Percentiles rank a stretch among this genome's conserved stretches.
Conservation (phyloP, 2,329 filamentous ascomycete genomes). For the Colletotrichum sublineola region DNA sequence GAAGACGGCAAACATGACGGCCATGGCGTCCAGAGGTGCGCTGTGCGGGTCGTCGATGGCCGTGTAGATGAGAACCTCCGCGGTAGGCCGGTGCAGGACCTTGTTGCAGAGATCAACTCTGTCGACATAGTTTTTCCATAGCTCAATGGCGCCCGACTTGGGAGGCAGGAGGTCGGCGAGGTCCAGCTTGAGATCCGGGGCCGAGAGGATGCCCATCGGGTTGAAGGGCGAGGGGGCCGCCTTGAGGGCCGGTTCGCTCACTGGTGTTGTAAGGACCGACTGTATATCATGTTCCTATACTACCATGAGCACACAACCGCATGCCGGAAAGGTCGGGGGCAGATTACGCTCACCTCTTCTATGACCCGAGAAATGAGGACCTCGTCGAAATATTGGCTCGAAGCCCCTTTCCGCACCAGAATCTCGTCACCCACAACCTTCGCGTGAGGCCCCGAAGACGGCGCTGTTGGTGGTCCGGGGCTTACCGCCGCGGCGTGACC, state of each 20-base stretch:
- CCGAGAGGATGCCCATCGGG: constrained; percentile 52
- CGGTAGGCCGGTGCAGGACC: constrained; percentile 48
- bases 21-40: constrained; percentile 48
- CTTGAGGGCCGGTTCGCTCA: constrained; percentile 1
- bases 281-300: constrained; percentile 44
- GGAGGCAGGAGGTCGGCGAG: constrained; percentile 45
- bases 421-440: constrained; percentile 45
- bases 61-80: constrained; percentile 51
- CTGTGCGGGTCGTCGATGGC: constrained; percentile 48
- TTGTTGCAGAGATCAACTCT: constrained; percentile 49
- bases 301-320: constrained; percentile 1
- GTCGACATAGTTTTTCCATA: constrained; percentile 51
- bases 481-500: not conserved
- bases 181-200: constrained; percentile 40
- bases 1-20: constrained; percentile 64
- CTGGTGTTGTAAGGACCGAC: constrained; percentile 42
- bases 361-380: constrained; percentile 52
- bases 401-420: constrained; percentile 50
- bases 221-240: constrained; percentile 47
- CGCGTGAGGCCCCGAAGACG: not conserved
- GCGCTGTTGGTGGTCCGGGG: not conserved
- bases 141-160: constrained; percentile 46
- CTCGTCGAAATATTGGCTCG: constrained; percentile 55
- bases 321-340: not conserved
- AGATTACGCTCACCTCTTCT: constrained; percentile 47